Base-by-base conservation (phyloP, 352 stramenopile species). In the Pythium dissotocum region DNA sequence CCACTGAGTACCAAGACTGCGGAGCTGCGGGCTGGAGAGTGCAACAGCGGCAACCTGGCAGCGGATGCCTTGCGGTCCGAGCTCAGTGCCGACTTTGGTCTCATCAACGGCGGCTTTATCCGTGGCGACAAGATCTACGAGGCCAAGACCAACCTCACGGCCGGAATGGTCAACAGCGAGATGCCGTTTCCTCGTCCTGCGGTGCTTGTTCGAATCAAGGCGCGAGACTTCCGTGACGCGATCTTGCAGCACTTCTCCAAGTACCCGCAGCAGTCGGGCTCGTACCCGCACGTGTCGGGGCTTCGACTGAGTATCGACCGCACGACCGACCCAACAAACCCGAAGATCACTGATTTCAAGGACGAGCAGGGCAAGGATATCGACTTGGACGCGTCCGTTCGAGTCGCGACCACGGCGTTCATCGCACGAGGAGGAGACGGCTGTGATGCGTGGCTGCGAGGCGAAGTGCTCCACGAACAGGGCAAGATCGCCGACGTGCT, bases 41-140 rank as follows among this genome's bases (percentile, higher is more conserved):
- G 84, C 70, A 94, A 90, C 32, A 70, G 71, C 35, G 87, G 85
- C 30, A 96, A 97, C 54, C 57, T 97, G 40, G 78, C 94, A 1
- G 82, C 88, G 2, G 90, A 97, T 67, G 88, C 87, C 0, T 71
- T 97, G 49, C 85, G 79, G 0, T 82, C 55, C 49, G 77, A 93
- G 59, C 65, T 97, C 38, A 70, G 63, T 14, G 77, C 83, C 8
- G 80, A 91, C 63, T 76, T 92, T 46, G 87, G 83, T 8, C 77
- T 96, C 42, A 94, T 97, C 67, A 97, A 97, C 57, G 90, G 90
- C 52, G 90, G 90, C 4, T 97, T 96, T 64, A 95, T 96, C 62
- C 83, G 87, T 33, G 90, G 88, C 36, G 85, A 97, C 57, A 85
- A 82, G 58, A 74, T 83, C 18, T 95, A 96, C 68, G 66, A 75